phyloP scores from a whole-genome alignment of 129 eudicot genomes.

The Dittrichia graveolens region DNA sequence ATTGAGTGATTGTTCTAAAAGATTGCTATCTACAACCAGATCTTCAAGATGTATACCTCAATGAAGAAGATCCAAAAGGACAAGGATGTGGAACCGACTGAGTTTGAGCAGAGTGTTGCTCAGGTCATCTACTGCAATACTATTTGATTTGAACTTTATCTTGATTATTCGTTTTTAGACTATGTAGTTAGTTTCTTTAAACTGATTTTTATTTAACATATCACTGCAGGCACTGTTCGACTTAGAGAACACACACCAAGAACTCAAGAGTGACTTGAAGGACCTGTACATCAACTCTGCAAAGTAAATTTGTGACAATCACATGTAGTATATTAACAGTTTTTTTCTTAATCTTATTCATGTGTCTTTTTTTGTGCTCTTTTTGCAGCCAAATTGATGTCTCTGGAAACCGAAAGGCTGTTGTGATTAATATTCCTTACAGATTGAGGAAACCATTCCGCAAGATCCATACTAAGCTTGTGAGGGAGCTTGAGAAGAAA shows the following conservation, averaged over 20 bases:
- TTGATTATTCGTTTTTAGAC: background rate
- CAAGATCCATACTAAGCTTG: constrained; percentile 76
- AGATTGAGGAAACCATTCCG: constrained; percentile 81
- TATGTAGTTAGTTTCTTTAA: background rate
- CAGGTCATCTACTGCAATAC: constrained; percentile 26
- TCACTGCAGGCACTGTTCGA: constrained; percentile 54
- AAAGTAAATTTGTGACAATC: constrained; percentile 30
- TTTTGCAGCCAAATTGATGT: constrained; percentile 72
- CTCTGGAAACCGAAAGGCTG: constrained; percentile 73
- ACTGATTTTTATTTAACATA: background rate
- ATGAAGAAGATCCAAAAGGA: constrained; percentile 48
- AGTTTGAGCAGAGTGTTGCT: constrained; percentile 49
- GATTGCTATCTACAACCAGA: constrained; percentile 7
- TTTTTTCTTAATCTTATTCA: background rate
- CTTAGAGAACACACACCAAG: constrained; percentile 68
- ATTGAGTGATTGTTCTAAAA: background rate
- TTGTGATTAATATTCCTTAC: constrained; percentile 75
- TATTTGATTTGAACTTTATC: background rate
- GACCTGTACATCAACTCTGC: constrained; percentile 78
- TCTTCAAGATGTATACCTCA: constrained; percentile 45
- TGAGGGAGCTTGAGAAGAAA: constrained; percentile 94
- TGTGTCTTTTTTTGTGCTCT: background rate
- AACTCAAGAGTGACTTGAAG: constrained; percentile 79
- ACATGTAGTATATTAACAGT: background rate
- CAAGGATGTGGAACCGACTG: constrained; percentile 45